These are phyloP conservation scores for Fonsecaea pugnacius DNA, from an alignment of 2,329 filamentous ascomycete genomes.

Conservation along the genomic window DNA sequence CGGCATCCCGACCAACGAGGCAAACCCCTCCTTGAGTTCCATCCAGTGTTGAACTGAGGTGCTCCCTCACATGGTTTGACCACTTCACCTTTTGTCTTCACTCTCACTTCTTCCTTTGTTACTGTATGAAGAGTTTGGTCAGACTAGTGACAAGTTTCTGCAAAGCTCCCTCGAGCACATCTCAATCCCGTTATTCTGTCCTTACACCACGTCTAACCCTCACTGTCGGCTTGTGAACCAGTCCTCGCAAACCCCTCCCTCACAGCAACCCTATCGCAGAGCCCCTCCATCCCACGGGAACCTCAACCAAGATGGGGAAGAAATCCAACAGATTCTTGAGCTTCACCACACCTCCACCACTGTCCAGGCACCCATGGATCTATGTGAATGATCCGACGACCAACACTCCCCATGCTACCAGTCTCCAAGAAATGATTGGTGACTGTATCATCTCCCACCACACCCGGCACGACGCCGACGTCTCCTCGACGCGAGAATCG, in stretches of 20 bases:
- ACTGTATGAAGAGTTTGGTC: neutral
- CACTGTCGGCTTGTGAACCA: neutral
- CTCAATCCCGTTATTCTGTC: neutral
- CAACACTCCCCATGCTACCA: constrained; percentile 19
- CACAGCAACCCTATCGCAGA: neutral
- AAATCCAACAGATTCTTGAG: constrained; percentile 13
- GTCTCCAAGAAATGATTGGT: constrained; percentile 29
- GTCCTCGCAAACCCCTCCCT: constrained; percentile 6
- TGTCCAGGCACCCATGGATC: constrained; percentile 32
- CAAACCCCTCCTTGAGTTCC: neutral
- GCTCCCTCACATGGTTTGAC: constrained; percentile 3
- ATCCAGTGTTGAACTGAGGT: neutral
- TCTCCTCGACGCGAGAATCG: neutral
- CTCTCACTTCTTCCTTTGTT: neutral
- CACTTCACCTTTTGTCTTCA: constrained; percentile 2
- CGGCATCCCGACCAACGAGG: neutral
- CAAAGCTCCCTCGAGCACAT: neutral
- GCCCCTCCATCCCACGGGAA: neutral
- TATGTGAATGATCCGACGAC: constrained; percentile 33
- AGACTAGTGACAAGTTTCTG: neutral
- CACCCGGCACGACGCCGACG: neutral
- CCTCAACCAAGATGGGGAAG: constrained; percentile 26
- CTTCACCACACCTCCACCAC: constrained; percentile 3
- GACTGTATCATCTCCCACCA: constrained; percentile 7
- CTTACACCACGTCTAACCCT: neutral